phyloP scores from a whole-genome alignment of 306 rosid species.

The Malus sieversii region DNA sequence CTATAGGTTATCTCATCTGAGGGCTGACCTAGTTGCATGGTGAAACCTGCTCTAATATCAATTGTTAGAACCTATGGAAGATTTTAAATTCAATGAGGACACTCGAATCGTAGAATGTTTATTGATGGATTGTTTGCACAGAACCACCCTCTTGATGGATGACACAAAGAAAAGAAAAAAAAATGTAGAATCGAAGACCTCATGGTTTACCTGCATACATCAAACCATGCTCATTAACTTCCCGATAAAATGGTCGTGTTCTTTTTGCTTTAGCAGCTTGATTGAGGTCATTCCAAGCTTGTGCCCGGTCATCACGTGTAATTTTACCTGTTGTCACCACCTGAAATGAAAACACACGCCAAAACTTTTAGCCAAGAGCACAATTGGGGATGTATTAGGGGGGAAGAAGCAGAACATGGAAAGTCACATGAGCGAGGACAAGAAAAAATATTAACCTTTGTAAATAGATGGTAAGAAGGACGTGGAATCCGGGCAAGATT shows the following conservation, averaged over 20 bases:
- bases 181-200: not conserved
- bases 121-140: too few relatives aligned
- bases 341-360: constrained; percentile 38
- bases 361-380: constrained; percentile 12
- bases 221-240: constrained; percentile 54
- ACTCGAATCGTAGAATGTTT: too few relatives aligned
- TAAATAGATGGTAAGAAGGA: constrained; percentile 81
- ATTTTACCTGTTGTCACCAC: constrained; percentile 59
- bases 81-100: too few relatives aligned
- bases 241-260: constrained; percentile 76
- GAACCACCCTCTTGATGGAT: not conserved
- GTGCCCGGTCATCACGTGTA: constrained; percentile 55
- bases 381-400: not conserved
- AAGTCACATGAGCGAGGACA: constrained; percentile 10
- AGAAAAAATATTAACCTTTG: constrained; percentile 41
- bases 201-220: constrained; percentile 85
- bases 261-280: constrained; percentile 60
- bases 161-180: not conserved
- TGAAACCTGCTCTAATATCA: not conserved
- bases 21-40: not conserved
- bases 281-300: constrained; percentile 75
- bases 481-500: constrained; percentile 70
- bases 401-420: not conserved
- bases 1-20: too few relatives aligned
- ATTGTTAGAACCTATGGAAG: not conserved